Evolutionary conservation across 1,284 basidiomycete genomes (phyloP).

Genomic region (Phenoliferia sp.): DNA sequence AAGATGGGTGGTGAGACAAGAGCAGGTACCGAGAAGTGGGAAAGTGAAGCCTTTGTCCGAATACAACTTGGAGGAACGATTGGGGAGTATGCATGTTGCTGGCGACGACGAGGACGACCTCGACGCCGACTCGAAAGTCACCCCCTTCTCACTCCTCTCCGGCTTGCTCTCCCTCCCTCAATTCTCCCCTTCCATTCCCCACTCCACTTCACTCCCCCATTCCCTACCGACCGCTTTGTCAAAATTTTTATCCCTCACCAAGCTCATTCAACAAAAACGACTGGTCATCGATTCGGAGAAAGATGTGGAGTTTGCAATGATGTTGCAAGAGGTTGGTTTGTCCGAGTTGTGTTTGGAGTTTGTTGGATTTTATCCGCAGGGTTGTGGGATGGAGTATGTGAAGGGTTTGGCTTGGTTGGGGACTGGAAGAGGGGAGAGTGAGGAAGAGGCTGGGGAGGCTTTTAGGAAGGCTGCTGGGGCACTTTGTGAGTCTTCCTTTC

Average conservation of each 20-base stretch:
- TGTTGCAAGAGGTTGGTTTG: conserved; percentile 62
- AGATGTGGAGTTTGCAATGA: conserved; percentile 67
- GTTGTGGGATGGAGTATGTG: conserved; percentile 69
- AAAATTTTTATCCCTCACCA: conserved; percentile 58
- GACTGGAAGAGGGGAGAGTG: conserved; percentile 59
- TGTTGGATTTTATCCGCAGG: conserved; percentile 67
- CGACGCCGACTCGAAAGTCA: conserved; percentile 8
- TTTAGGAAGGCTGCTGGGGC: conserved; percentile 71
- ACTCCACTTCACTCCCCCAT: conserved; percentile 13
- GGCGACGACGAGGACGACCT: conserved; percentile 40
- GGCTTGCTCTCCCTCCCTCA: conserved; percentile 9
- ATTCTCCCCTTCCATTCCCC: not conserved
- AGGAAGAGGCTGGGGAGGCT: conserved; percentile 66
- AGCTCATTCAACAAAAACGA: conserved; percentile 31
- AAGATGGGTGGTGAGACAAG: conserved; percentile 41
- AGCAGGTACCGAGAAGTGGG: too few relatives aligned
- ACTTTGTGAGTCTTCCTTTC: conserved; percentile 60
- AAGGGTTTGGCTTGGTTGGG: conserved; percentile 63
- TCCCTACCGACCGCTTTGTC: conserved; percentile 11
- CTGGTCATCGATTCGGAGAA: conserved; percentile 32
- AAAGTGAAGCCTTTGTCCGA: too few relatives aligned
- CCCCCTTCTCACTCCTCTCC: conserved; percentile 18
- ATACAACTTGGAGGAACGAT: not conserved
- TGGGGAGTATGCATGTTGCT: not conserved
- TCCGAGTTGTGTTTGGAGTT: conserved; percentile 59